A percentile compares a stretch with the other conserved stretches of the same genome.
phyloP scores from a whole-genome alignment of 805 yeast genomes.

The Ogataea nitratoaversa region DNA sequence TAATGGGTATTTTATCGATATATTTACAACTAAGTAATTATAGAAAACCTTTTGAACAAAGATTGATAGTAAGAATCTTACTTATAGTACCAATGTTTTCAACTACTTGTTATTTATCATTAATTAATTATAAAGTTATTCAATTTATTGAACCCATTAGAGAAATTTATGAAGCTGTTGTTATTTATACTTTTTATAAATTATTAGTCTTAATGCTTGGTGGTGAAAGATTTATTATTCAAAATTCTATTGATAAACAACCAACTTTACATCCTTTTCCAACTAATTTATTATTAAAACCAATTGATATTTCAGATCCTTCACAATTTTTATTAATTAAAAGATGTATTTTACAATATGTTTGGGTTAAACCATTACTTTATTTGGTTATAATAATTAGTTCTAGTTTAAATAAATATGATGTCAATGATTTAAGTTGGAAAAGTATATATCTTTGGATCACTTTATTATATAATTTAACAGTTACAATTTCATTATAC shows the following conservation, averaged over 20 bases:
- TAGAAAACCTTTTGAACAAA: slow-evolving; percentile 83
- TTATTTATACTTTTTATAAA: slow-evolving; percentile 87
- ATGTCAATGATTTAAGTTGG: slow-evolving; percentile 45
- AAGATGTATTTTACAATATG: slow-evolving; percentile 86
- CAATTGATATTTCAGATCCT: slow-evolving; percentile 84
- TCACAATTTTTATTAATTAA: slow-evolving; percentile 70
- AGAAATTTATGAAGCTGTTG: slow-evolving; percentile 94
- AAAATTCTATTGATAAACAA: slow-evolving; percentile 51
- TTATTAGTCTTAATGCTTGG: slow-evolving; percentile 80
- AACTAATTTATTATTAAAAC: slow-evolving; percentile 44
- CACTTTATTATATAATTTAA: slow-evolving; percentile 66
- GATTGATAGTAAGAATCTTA: slow-evolving; percentile 78
- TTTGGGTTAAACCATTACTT: slow-evolving; percentile 89
- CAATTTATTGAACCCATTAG: slow-evolving; percentile 65
- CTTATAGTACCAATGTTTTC: slow-evolving; percentile 81
- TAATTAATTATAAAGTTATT: slow-evolving; percentile 42
- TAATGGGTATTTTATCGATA: slow-evolving; percentile 44
- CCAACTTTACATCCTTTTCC: slow-evolving; percentile 68
- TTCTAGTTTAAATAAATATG: slow-evolving; percentile 45
- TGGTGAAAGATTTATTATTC: slow-evolving; percentile 84
- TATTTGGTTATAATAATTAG: slow-evolving; percentile 50
- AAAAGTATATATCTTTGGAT: slow-evolving; percentile 58
- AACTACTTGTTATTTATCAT: slow-evolving; percentile 58
- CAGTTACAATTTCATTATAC: slow-evolving; percentile 79
- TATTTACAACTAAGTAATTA: slow-evolving; percentile 62